phyloP scores from a whole-genome alignment of 2,329 filamentous ascomycete species.

The Calycina marina region DNA sequence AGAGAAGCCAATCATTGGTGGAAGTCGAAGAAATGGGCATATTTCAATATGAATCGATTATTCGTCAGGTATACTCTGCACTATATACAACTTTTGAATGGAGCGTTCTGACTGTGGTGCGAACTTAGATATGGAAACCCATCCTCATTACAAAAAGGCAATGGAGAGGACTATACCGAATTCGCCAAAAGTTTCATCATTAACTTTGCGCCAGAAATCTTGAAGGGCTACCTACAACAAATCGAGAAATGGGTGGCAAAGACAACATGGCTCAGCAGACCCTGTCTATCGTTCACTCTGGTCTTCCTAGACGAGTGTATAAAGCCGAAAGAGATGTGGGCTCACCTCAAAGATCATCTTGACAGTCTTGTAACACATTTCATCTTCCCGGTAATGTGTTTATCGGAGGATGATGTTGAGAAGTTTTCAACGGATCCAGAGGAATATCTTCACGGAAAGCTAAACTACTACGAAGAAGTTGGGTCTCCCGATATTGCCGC shows the following conservation, averaged over 20 bases:
- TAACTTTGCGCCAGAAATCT: slow-evolving; percentile 87
- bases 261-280: slow-evolving; percentile 85
- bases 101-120: too few species aligned
- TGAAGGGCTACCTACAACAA: slow-evolving; percentile 86
- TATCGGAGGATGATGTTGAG: slow-evolving; percentile 82
- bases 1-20: slow-evolving; percentile 95
- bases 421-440: slow-evolving; percentile 89
- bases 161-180: slow-evolving; percentile 59
- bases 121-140: slow-evolving; percentile 87
- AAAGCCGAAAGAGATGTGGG: slow-evolving; percentile 95
- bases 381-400: slow-evolving; percentile 87
- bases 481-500: slow-evolving; percentile 90
- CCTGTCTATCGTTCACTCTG: slow-evolving; percentile 82
- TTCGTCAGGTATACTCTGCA: slow-evolving; percentile 67
- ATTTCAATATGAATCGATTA: slow-evolving; percentile 90
- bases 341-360: slow-evolving; percentile 81
- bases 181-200: slow-evolving; percentile 85
- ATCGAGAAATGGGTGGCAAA: slow-evolving; percentile 98
- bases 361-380: slow-evolving; percentile 88
- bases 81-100: too few species aligned
- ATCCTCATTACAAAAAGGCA: slow-evolving; percentile 54
- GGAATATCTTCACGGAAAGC: slow-evolving; percentile 90
- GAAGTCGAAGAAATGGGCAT: slow-evolving; percentile 99
- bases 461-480: slow-evolving; percentile 96
- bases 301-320: slow-evolving; percentile 96